Evolutionary conservation across 345 rosid genomes (phyloP).

Genomic region (Aegle marmelos): DNA sequence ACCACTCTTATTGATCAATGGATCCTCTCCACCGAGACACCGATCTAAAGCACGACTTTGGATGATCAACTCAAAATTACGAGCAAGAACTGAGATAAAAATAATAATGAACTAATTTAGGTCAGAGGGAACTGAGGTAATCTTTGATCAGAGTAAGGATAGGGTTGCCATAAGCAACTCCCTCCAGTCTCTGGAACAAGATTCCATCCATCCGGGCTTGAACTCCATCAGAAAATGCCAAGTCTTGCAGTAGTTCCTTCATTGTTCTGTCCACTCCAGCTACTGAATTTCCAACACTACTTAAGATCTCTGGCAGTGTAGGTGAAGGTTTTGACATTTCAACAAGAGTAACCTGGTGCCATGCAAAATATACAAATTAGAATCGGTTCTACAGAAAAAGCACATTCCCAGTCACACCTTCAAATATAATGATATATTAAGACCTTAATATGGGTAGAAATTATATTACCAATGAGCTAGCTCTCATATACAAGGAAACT

Average conservation of each 20-base stretch:
- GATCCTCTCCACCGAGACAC: background rate
- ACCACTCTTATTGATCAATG: background rate
- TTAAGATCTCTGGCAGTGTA: constrained; percentile 64
- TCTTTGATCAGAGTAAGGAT: constrained; percentile 61
- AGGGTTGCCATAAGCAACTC: constrained; percentile 47
- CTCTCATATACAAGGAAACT: background rate
- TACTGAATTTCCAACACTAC: constrained; percentile 63
- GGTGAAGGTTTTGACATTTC: constrained; percentile 85
- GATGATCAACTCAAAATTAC: background rate
- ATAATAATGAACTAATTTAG: background rate
- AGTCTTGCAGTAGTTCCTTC: constrained; percentile 55
- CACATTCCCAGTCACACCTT: background rate
- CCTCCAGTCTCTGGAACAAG: constrained; percentile 68
- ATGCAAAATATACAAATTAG: constrained; percentile 2
- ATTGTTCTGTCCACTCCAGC: constrained; percentile 65
- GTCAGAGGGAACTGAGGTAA: constrained; percentile 65
- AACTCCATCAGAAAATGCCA: constrained; percentile 53
- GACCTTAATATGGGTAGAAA: background rate
- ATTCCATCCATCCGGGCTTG: constrained; percentile 97
- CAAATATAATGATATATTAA: background rate
- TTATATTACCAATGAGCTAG: background rate
- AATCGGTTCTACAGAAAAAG: background rate
- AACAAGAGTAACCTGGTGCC: constrained; percentile 69
- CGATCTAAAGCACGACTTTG: background rate
- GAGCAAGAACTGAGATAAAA: background rate